Percentiles rank a stretch among this genome's conserved stretches.
These are phyloP conservation scores for Chalciporus piperatus DNA, from an alignment of 768 basidiomycete species.

Conservation along the genomic window DNA sequence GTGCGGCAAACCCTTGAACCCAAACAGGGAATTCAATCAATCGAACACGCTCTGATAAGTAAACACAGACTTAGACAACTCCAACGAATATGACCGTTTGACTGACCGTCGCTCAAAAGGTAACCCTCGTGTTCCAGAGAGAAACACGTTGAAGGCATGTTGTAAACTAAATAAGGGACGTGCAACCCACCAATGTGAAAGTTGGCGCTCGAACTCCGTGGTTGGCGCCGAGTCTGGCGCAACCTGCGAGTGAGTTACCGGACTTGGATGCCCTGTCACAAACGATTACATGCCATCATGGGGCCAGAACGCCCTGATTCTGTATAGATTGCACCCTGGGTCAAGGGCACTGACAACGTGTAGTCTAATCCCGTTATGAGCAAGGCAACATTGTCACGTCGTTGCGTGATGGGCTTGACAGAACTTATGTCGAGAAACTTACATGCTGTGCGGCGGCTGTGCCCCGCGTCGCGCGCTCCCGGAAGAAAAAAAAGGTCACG, in stretches of 20 bases:
- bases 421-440: too few species aligned
- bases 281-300: too few species aligned
- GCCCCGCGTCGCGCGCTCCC: too few species aligned
- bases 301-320: background rate
- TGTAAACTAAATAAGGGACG: conserved; percentile 1
- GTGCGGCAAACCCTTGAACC: background rate
- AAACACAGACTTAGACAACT: too few species aligned
- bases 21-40: background rate
- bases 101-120: background rate
- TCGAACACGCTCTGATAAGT: too few species aligned
- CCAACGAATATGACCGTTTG: background rate
- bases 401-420: background rate
- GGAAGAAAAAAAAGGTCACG: too few species aligned
- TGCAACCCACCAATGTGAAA: background rate
- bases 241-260: too few species aligned
- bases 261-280: background rate
- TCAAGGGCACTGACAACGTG: conserved; percentile 9
- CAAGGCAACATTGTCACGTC: too few species aligned
- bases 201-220: too few species aligned
- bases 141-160: conserved; percentile 2
- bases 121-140: conserved; percentile 9
- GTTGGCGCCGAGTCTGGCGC: too few species aligned
- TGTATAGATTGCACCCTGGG: conserved; percentile 1
- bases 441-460: too few species aligned
- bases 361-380: background rate